phyloP scores from a whole-genome alignment of 169 alveolate genomes.

The Plasmodium fragile region DNA sequence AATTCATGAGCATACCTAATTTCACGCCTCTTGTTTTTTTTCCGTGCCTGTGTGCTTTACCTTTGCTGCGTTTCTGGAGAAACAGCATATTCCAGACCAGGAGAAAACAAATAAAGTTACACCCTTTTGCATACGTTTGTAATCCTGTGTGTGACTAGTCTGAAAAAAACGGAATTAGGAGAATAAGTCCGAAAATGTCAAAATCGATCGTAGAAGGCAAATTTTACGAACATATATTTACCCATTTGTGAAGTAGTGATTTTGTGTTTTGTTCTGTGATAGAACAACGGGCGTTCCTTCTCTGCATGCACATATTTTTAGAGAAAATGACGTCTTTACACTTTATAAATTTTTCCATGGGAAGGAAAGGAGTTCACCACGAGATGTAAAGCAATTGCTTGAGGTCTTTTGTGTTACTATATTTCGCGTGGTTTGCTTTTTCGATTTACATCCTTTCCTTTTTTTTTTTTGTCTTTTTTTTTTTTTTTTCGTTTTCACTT shows the following conservation, averaged over 20 bases:
- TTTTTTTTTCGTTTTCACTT: background rate
- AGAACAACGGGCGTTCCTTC: background rate
- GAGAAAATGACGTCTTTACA: background rate
- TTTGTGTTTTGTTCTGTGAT: background rate
- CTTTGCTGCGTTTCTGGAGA: conserved; percentile 1
- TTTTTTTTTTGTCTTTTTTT: background rate
- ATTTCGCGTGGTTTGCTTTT: background rate
- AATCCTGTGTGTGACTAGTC: background rate
- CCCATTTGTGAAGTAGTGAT: background rate
- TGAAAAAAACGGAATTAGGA: background rate
- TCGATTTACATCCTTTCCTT: background rate
- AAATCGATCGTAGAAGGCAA: background rate
- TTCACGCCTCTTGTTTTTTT: background rate
- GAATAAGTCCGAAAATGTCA: background rate
- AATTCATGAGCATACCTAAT: background rate
- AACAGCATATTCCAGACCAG: background rate
- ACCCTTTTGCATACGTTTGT: background rate
- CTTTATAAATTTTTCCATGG: background rate
- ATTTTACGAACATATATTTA: background rate
- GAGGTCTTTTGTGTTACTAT: background rate
- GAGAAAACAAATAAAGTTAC: background rate
- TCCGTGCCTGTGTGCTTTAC: background rate
- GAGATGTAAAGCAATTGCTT: background rate
- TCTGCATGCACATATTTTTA: background rate
- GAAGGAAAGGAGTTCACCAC: background rate